Conservation (phyloP, 2,329 filamentous ascomycete genomes). For the Volutella citrinella region DNA sequence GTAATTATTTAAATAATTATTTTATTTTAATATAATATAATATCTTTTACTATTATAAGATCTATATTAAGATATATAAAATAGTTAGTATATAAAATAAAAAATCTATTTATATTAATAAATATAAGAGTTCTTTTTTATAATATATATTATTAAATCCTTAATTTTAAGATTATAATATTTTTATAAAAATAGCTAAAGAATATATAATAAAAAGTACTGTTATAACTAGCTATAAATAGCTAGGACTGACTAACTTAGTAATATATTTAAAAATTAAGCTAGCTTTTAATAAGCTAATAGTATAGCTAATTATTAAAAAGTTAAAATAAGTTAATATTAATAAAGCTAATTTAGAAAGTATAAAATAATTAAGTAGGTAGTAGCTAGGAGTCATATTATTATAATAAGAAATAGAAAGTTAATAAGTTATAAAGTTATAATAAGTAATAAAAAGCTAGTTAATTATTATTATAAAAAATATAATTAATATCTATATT, state of each 20-base stretch:
- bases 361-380: too few relatives aligned
- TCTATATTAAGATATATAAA: slow-evolving; percentile 7
- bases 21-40: not conserved
- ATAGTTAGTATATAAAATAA: not conserved
- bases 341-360: too few relatives aligned
- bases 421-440: too few relatives aligned
- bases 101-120: not conserved
- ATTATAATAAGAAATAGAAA: too few relatives aligned
- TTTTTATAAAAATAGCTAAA: not conserved
- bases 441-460: too few relatives aligned
- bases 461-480: too few relatives aligned
- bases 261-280: too few relatives aligned
- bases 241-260: not conserved
- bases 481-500: too few relatives aligned
- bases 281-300: too few relatives aligned
- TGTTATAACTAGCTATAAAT: not conserved
- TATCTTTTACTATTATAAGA: slow-evolving; percentile 1
- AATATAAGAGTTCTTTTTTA: not conserved
- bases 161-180: not conserved
- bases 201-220: not conserved
- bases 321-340: too few relatives aligned
- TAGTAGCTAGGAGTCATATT: too few relatives aligned
- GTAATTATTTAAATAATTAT: not conserved
- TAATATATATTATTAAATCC: not conserved
- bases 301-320: too few relatives aligned